These are phyloP conservation scores for Neurospora sp. DNA, from an alignment of 495 filamentous ascomycete genomes.

Conservation along the genomic window DNA sequence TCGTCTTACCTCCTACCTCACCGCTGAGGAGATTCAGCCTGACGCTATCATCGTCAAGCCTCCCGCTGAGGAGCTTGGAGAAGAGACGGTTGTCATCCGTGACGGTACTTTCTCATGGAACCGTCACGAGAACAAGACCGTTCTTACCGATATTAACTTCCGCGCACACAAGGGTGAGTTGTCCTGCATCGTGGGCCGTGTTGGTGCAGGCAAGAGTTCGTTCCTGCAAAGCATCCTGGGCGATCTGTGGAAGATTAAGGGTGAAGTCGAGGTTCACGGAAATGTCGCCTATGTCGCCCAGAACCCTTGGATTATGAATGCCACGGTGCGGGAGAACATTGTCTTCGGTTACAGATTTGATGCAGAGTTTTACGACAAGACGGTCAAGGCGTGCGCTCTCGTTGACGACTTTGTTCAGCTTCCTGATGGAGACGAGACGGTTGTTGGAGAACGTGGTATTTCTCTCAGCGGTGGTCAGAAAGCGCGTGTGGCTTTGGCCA, in stretches of 20 bases:
- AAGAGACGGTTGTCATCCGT: slow-evolving; percentile 73
- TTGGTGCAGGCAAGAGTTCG: slow-evolving; percentile 90
- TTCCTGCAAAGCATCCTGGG: slow-evolving; percentile 79
- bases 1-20: slow-evolving; percentile 76
- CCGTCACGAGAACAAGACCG: slow-evolving; percentile 50
- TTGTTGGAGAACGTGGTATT: slow-evolving; percentile 95
- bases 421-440: slow-evolving; percentile 91
- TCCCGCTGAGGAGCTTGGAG: slow-evolving; percentile 58
- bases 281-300: slow-evolving; percentile 85
- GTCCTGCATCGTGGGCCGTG: slow-evolving; percentile 87
- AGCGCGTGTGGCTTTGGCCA: slow-evolving; percentile 84
- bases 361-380: slow-evolving; percentile 86
- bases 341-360: slow-evolving; percentile 95
- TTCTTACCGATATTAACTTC: slow-evolving; percentile 64
- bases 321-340: slow-evolving; percentile 92
- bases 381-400: slow-evolving; percentile 87
- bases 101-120: slow-evolving; percentile 95
- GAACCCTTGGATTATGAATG: slow-evolving; percentile 95
- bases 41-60: slow-evolving; percentile 67
- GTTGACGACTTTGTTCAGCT: slow-evolving; percentile 84
- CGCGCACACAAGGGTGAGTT: slow-evolving; percentile 84
- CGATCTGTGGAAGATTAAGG: slow-evolving; percentile 81
- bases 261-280: slow-evolving; percentile 74
- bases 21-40: slow-evolving; percentile 78
- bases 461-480: slow-evolving; percentile 96